phyloP scores from a whole-genome alignment of 106 monocot species.

The Gastrodia elata region DNA sequence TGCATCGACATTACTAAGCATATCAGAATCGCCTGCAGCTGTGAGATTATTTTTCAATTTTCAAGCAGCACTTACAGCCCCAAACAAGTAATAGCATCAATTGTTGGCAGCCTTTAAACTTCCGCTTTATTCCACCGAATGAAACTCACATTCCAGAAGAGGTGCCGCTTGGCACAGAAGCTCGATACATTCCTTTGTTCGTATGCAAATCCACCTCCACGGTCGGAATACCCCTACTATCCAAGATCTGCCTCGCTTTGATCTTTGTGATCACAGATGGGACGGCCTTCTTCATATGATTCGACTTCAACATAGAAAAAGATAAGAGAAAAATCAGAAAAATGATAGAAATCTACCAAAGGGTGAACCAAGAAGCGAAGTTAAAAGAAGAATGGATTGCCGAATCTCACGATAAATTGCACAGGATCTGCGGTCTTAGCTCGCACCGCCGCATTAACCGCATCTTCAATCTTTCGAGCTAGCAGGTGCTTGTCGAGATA shows the following conservation, averaged over 20 bases:
- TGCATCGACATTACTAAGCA: background rate
- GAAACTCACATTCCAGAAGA: slow-evolving; percentile 48
- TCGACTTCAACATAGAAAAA: slow-evolving; percentile 39
- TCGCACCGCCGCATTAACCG: slow-evolving; percentile 93
- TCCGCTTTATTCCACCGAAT: background rate
- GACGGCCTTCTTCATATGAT: slow-evolving; percentile 78
- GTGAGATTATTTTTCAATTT: background rate
- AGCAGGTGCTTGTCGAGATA: slow-evolving; percentile 88
- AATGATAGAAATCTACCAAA: background rate
- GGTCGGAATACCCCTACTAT: slow-evolving; percentile 80
- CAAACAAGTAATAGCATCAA: background rate
- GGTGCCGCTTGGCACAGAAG: slow-evolving; percentile 57
- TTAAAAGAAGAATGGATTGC: background rate
- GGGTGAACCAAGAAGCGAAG: background rate
- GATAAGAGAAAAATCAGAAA: background rate
- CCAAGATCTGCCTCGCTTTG: slow-evolving; percentile 86
- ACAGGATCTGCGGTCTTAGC: slow-evolving; percentile 86
- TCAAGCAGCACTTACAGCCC: background rate
- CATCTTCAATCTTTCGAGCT: slow-evolving; percentile 93
- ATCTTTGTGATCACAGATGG: slow-evolving; percentile 86
- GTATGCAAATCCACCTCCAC: slow-evolving; percentile 90
- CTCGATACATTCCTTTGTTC: slow-evolving; percentile 86
- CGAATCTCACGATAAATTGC: slow-evolving; percentile 56
- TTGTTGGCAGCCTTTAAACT: background rate
- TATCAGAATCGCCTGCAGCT: background rate